phyloP scores from a whole-genome alignment of 306 rosid genomes.

The Rubus idaeus region DNA sequence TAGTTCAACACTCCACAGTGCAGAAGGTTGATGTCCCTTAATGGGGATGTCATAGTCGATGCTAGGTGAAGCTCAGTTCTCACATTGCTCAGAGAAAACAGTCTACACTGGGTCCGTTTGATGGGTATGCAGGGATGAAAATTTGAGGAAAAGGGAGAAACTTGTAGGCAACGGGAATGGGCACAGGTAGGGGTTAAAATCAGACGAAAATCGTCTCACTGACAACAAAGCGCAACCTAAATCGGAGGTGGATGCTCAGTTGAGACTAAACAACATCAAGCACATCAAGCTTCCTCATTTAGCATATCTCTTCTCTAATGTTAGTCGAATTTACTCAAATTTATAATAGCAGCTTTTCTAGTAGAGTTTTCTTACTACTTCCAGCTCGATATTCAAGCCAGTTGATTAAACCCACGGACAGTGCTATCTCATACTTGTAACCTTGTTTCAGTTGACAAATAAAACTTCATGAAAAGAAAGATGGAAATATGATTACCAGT shows the following conservation, averaged over 20 bases:
- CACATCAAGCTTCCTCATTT: background rate
- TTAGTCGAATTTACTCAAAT: background rate
- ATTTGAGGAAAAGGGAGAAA: background rate
- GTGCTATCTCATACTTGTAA: background rate
- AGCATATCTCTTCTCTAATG: too few species aligned
- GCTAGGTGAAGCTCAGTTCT: background rate
- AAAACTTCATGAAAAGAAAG: too few species aligned
- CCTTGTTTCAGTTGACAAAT: constrained; percentile 8
- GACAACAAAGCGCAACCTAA: background rate
- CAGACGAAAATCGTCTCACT: background rate
- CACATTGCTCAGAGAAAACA: background rate
- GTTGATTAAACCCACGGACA: background rate
- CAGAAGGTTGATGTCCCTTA: background rate
- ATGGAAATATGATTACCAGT: background rate
- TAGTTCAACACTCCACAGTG: background rate
- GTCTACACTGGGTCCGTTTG: background rate
- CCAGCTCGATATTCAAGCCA: background rate
- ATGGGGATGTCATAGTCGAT: background rate
- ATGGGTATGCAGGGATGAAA: background rate
- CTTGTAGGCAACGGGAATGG: background rate
- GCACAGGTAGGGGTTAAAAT: background rate
- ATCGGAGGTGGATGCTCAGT: background rate
- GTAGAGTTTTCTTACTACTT: background rate
- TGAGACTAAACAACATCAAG: background rate
- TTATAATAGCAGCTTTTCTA: background rate